A percentile compares a stretch with the other conserved stretches of the same genome.
Evolutionary conservation across 805 yeast species (phyloP).

Genomic region (Nakazawaea wyomingensis): DNA sequence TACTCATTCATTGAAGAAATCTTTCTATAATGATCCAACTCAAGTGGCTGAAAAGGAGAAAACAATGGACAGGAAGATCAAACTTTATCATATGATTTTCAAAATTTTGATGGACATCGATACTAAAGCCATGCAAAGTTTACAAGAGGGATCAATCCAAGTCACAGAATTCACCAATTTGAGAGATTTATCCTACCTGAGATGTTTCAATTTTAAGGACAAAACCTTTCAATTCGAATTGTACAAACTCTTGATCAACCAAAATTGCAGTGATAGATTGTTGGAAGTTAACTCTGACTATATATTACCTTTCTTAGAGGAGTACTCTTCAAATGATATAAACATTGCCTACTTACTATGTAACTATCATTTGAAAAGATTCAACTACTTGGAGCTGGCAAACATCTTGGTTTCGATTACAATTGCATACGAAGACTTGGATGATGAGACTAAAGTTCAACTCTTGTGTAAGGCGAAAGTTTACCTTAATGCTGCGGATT

Average conservation of each 20-base stretch:
- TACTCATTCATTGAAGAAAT: constrained; percentile 55
- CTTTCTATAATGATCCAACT: constrained; percentile 48
- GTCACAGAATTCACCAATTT: constrained; percentile 32
- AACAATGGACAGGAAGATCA: constrained; percentile 44
- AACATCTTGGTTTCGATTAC: constrained; percentile 40
- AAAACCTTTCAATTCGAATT: constrained; percentile 86
- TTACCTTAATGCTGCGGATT: constrained; percentile 12
- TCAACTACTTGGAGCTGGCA: constrained; percentile 79
- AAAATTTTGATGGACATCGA: constrained; percentile 70
- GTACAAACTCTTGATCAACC: constrained; percentile 85
- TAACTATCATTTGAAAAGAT: constrained; percentile 82
- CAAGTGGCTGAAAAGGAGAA: constrained; percentile 35
- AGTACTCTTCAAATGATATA: constrained; percentile 56
- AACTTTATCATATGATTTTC: constrained; percentile 70
- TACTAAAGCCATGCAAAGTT: constrained; percentile 36
- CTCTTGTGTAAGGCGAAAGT: constrained; percentile 12
- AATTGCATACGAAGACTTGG: constrained; percentile 12
- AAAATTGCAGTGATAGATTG: constrained; percentile 71
- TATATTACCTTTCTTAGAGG: constrained; percentile 71
- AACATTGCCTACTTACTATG: constrained; percentile 80
- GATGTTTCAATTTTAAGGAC: constrained; percentile 71
- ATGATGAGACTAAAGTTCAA: constrained; percentile 12
- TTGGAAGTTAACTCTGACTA: constrained; percentile 79
- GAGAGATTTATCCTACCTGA: constrained; percentile 67
- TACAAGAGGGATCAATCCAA: constrained; percentile 23